Percentiles rank a stretch among this genome's conserved stretches.
These are phyloP conservation scores for Citrus glauca DNA, from an alignment of 345 rosid genomes.

Conservation along the genomic window DNA sequence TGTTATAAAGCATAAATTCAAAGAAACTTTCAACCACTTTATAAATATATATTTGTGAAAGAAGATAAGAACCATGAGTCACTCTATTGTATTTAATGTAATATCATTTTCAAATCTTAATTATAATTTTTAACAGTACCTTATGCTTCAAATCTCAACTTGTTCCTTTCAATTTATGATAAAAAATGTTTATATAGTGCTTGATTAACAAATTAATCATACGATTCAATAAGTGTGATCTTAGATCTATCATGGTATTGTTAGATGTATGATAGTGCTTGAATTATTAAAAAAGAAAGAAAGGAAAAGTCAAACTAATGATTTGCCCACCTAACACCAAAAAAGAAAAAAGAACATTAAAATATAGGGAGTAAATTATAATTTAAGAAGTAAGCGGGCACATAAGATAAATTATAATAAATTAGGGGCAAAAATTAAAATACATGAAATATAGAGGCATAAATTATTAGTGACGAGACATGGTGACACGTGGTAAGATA, in stretches of 20 bases:
- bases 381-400: neutral
- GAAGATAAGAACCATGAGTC: neutral
- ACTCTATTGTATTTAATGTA: neutral
- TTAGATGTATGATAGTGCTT: neutral
- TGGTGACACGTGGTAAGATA: neutral
- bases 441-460: neutral
- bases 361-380: neutral
- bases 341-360: neutral
- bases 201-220: too few species aligned
- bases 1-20: too few species aligned
- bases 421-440: neutral
- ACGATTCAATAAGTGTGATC: too few species aligned
- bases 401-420: neutral
- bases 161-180: too few species aligned
- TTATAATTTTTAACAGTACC: neutral
- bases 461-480: neutral
- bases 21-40: neutral
- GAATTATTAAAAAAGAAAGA: neutral
- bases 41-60: too few species aligned
- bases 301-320: neutral
- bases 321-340: neutral
- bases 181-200: too few species aligned
- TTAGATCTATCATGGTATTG: too few species aligned
- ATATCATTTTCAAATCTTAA: neutral
- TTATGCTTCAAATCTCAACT: neutral